phyloP scores from a whole-genome alignment of 805 yeast species.

The Soucietia sequanensis region DNA sequence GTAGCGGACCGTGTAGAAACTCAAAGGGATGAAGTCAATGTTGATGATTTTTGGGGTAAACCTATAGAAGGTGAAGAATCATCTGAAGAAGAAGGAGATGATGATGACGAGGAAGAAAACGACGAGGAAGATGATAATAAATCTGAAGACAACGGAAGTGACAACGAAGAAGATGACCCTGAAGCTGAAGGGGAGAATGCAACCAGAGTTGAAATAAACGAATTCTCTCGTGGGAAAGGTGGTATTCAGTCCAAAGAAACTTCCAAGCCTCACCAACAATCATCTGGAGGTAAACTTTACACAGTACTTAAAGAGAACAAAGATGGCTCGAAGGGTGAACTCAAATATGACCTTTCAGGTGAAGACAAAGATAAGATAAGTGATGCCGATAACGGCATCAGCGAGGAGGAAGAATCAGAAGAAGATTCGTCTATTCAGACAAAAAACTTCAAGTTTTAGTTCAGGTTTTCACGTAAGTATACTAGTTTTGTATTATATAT shows the following conservation, averaged over 20 bases:
- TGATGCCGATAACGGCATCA: no score
- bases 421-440: no score
- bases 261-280: no score
- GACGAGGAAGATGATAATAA: conserved; percentile 49
- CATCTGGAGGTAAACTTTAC: no score
- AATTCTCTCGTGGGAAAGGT: conserved; percentile 6
- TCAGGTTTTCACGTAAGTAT: no score
- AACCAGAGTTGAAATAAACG: conserved; percentile 10
- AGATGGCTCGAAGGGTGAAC: not conserved
- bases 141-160: conserved; percentile 19
- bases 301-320: not conserved
- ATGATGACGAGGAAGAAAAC: conserved; percentile 54
- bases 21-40: conserved; percentile 5
- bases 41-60: conserved; percentile 38
- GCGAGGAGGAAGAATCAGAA: no score
- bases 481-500: no score
- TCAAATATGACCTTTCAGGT: no score
- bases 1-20: conserved; percentile 9
- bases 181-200: conserved; percentile 56
- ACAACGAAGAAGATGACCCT: conserved; percentile 48
- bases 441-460: no score
- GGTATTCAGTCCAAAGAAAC: no score
- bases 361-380: no score
- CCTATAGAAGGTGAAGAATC: conserved; percentile 29
- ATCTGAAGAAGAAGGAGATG: conserved; percentile 25